phyloP scores from a whole-genome alignment of 108 stramenopile genomes.

The Pseudonitzschia pungens region DNA sequence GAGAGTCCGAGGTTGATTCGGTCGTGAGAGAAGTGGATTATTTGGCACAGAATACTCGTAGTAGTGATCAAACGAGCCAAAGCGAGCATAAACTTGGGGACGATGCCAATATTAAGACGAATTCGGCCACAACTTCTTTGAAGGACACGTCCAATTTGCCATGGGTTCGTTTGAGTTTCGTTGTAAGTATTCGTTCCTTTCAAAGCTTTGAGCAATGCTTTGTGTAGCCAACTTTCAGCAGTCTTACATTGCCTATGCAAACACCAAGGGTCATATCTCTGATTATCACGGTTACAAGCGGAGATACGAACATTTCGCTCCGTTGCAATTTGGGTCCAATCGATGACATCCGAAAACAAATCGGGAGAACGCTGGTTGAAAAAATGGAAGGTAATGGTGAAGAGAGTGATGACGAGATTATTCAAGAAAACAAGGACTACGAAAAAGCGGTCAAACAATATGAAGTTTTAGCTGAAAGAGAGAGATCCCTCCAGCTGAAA shows the following conservation, averaged over 20 bases:
- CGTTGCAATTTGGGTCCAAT: conserved; percentile 19
- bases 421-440: conserved; percentile 12
- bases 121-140: neutral
- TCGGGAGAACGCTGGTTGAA: conserved; percentile 20
- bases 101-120: neutral
- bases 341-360: conserved; percentile 5
- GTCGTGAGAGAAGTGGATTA: neutral
- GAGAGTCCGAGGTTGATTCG: neutral
- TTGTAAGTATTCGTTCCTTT: neutral
- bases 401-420: conserved; percentile 8
- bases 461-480: neutral
- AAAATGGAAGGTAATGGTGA: neutral
- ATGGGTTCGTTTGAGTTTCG: neutral
- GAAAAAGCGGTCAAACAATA: neutral
- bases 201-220: neutral
- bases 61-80: neutral
- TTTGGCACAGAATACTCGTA: neutral
- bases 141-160: neutral
- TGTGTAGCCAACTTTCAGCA: neutral
- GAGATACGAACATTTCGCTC: conserved; percentile 27
- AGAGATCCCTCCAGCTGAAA: neutral
- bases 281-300: conserved; percentile 35
- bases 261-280: conserved; percentile 21
- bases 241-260: neutral
- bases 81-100: neutral